These are phyloP conservation scores for Larix sibirica DNA, from an alignment of 83 land plant species.

Conservation along the genomic window DNA sequence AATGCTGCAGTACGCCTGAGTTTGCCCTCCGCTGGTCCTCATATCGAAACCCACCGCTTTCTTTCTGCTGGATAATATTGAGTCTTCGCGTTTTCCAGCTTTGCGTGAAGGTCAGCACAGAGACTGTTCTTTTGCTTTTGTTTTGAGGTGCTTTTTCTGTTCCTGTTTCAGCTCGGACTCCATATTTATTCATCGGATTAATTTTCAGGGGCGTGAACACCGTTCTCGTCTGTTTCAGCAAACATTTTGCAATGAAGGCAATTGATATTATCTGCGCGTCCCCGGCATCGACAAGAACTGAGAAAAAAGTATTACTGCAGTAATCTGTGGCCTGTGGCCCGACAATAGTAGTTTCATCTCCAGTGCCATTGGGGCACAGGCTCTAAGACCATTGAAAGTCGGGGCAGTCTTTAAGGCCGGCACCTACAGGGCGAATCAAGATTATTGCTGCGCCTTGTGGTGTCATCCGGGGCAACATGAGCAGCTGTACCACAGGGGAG, in stretches of 20 bases:
- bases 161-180: not conserved
- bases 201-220: not conserved
- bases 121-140: not conserved
- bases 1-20: not conserved
- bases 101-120: not conserved
- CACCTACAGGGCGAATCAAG: no score
- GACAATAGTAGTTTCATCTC: not conserved
- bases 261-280: conserved; percentile 51
- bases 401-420: no score
- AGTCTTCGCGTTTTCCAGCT: not conserved
- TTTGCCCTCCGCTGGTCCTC: not conserved
- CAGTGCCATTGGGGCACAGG: no score
- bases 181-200: not conserved
- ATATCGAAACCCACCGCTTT: not conserved
- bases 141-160: not conserved
- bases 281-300: conserved; percentile 30
- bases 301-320: not conserved
- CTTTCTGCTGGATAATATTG: not conserved
- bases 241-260: conserved; percentile 25
- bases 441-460: no score
- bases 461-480: no score
- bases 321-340: not conserved
- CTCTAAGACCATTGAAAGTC: no score
- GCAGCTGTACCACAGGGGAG: no score
- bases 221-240: not conserved